phyloP scores from a whole-genome alignment of 768 basidiomycete genomes.

The Naganishia kalamii region DNA sequence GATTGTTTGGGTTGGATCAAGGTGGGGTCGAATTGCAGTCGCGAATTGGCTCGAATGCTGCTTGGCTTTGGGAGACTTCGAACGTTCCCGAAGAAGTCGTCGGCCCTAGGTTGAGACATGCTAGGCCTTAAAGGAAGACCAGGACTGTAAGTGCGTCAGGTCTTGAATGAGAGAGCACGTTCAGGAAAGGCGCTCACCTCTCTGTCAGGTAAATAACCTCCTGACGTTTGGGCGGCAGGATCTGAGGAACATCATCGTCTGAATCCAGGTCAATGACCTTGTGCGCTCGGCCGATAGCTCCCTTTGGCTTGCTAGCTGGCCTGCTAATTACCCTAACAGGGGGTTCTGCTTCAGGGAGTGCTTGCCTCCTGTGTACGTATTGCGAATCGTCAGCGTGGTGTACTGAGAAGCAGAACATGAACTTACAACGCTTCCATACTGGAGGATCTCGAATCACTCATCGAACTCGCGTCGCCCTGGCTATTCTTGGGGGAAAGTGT shows the following conservation, averaged over 20 bases:
- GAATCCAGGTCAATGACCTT: slow-evolving; percentile 11
- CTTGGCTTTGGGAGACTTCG: slow-evolving; percentile 10
- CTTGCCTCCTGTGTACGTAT: neutral
- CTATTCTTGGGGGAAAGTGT: no score
- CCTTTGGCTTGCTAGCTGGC: neutral
- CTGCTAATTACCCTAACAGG: slow-evolving; percentile 1
- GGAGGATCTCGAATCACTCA: slow-evolving; percentile 1
- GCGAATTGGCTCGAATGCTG: slow-evolving; percentile 10
- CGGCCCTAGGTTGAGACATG: neutral
- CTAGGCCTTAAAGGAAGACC: neutral
- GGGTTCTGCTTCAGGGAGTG: neutral
- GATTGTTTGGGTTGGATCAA: neutral
- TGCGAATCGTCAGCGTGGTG: neutral
- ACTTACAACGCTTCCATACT: slow-evolving; percentile 23
- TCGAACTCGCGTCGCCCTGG: neutral
- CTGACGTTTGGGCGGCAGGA: neutral
- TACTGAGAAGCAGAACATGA: neutral
- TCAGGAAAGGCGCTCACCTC: neutral
- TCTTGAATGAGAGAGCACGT: neutral
- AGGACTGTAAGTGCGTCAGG: neutral
- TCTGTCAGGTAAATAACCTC: neutral
- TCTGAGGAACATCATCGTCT: slow-evolving; percentile 4
- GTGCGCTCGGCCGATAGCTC: neutral
- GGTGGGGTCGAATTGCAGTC: neutral
- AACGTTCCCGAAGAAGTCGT: slow-evolving; percentile 7